Evolutionary conservation across 306 rosid species (phyloP).

Genomic region (Glycine soja): DNA sequence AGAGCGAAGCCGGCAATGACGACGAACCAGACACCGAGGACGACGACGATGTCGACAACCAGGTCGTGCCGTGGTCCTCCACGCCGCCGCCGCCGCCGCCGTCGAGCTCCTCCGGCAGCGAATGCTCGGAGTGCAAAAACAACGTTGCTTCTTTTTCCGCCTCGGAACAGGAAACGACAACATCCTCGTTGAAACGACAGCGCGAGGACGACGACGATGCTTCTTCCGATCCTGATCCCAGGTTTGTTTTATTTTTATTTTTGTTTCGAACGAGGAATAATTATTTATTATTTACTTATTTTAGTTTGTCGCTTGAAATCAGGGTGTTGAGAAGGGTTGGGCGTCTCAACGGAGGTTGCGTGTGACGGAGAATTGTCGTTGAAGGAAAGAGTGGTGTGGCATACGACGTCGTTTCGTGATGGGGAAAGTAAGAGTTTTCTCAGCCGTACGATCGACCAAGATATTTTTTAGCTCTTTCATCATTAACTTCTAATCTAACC

Average conservation of each 20-base stretch:
- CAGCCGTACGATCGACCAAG: constrained; percentile 9
- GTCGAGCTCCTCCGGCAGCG: constrained; percentile 62
- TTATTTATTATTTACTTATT: not conserved
- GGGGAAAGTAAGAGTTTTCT: constrained; percentile 24
- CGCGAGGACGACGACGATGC: constrained; percentile 35
- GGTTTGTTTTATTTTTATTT: constrained; percentile 44
- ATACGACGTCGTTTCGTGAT: constrained; percentile 42
- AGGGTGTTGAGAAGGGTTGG: constrained; percentile 45
- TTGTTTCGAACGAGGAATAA: not conserved
- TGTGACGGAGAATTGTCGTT: not conserved
- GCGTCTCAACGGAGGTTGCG: constrained; percentile 25
- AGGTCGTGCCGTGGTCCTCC: constrained; percentile 58
- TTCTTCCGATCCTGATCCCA: constrained; percentile 46
- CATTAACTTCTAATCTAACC: constrained; percentile 32
- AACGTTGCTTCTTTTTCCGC: not conserved
- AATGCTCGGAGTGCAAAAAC: constrained; percentile 32
- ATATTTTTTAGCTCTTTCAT: constrained; percentile 24
- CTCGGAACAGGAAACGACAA: not conserved
- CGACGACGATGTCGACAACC: constrained; percentile 44
- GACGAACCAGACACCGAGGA: not conserved
- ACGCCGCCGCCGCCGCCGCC: constrained; percentile 57
- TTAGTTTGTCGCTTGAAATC: not conserved
- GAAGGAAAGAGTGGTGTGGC: not conserved
- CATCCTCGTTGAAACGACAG: constrained; percentile 53
- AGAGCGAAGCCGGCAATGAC: constrained; percentile 33